phyloP scores from a whole-genome alignment of 495 filamentous ascomycete genomes.

The Aspergillus nidulans region DNA sequence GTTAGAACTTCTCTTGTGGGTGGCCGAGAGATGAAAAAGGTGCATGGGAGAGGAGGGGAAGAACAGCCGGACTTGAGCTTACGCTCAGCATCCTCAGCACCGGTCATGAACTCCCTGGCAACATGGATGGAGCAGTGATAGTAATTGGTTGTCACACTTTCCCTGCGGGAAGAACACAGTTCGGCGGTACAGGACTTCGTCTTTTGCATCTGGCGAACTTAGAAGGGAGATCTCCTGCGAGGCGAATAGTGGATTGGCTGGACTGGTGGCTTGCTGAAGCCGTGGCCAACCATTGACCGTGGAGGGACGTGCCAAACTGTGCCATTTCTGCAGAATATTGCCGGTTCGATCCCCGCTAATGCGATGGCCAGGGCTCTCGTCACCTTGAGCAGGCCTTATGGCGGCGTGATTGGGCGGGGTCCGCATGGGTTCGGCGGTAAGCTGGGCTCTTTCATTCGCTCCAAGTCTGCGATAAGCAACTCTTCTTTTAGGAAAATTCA shows the following conservation, averaged over 20 bases:
- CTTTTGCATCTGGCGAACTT: not conserved
- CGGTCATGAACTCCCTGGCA: not conserved
- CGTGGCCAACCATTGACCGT: slow-evolving; percentile 5
- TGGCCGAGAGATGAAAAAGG: slow-evolving; percentile 2
- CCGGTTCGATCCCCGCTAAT: slow-evolving; percentile 12
- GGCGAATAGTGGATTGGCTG: slow-evolving; percentile 4
- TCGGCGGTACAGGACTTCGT: not conserved
- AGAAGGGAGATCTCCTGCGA: slow-evolving; percentile 3
- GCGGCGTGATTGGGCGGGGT: slow-evolving; percentile 9
- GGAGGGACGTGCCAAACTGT: slow-evolving; percentile 9
- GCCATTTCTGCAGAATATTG: not conserved
- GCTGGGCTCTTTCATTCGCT: slow-evolving; percentile 11
- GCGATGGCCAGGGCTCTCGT: slow-evolving; percentile 8
- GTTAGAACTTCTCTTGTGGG: slow-evolving; percentile 1
- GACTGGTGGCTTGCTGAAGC: slow-evolving; percentile 9
- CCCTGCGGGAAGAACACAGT: slow-evolving; percentile 7
- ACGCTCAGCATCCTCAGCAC: slow-evolving; percentile 5
- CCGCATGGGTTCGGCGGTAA: slow-evolving; percentile 12
- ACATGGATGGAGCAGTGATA: not conserved
- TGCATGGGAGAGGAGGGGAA: slow-evolving; percentile 9
- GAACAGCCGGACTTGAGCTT: slow-evolving; percentile 7
- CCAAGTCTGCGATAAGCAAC: not conserved
- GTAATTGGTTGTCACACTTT: slow-evolving; percentile 12
- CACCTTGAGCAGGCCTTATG: slow-evolving; percentile 4
- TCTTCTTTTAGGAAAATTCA: not conserved